A percentile compares a stretch with the other conserved stretches of the same genome.
Evolutionary conservation across 805 yeast species (phyloP).

Genomic region (Novakomyces olei): DNA sequence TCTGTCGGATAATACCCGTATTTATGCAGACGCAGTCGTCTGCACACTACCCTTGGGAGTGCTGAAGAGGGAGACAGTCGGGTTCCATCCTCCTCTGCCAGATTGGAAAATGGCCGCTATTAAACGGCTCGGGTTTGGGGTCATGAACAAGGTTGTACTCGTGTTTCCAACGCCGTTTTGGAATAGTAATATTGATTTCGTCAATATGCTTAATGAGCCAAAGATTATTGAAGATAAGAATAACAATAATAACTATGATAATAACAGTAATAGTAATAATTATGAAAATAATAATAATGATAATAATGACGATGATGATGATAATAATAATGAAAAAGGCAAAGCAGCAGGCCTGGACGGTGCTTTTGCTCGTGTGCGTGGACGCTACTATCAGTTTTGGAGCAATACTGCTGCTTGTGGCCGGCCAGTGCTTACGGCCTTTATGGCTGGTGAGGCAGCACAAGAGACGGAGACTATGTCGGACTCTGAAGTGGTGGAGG

Average conservation of each 20-base stretch:
- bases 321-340: too few species aligned
- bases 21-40: slow-evolving; percentile 20
- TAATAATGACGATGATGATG: too few species aligned
- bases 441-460: slow-evolving; percentile 20
- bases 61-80: slow-evolving; percentile 17
- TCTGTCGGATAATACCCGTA: too few species aligned
- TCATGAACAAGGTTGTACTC: slow-evolving; percentile 19
- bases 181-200: slow-evolving; percentile 16
- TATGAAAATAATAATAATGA: too few species aligned
- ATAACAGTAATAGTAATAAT: too few species aligned
- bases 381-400: slow-evolving; percentile 20
- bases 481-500: slow-evolving; percentile 17
- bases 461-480: slow-evolving; percentile 12
- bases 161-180: slow-evolving; percentile 19
- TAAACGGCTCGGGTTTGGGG: slow-evolving; percentile 20
- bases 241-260: slow-evolving; percentile 10
- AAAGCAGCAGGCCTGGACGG: too few species aligned
- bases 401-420: slow-evolving; percentile 18
- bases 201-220: slow-evolving; percentile 16
- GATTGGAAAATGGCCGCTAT: slow-evolving; percentile 21
- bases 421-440: slow-evolving; percentile 16
- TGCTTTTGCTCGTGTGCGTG: too few species aligned
- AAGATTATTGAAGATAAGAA: slow-evolving; percentile 7
- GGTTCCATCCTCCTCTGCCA: slow-evolving; percentile 22
- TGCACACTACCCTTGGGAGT: slow-evolving; percentile 22